Evolutionary conservation across 2,329 filamentous ascomycete species (phyloP).

Genomic region (Seiridium unicorne): DNA sequence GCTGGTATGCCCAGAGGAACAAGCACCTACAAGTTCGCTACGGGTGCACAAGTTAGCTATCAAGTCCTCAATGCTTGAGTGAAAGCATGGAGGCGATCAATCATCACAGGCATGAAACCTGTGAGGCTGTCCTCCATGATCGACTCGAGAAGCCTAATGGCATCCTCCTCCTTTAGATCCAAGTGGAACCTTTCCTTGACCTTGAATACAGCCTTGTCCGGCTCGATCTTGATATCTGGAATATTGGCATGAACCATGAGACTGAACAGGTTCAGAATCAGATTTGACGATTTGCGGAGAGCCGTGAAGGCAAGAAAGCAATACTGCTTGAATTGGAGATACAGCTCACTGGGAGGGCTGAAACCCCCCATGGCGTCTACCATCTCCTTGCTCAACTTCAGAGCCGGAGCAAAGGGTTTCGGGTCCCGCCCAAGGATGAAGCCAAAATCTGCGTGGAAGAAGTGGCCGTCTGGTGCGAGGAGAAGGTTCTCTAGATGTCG

Average conservation of each 20-base stretch:
- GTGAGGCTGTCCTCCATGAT: slow-evolving; percentile 89
- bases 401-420: slow-evolving; percentile 93
- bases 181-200: slow-evolving; percentile 93
- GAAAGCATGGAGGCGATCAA: slow-evolving; percentile 91
- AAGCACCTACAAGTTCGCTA: no score
- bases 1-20: no score
- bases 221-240: slow-evolving; percentile 87
- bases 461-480: slow-evolving; percentile 84
- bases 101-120: slow-evolving; percentile 87
- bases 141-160: slow-evolving; percentile 81
- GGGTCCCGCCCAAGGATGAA: slow-evolving; percentile 97
- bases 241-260: slow-evolving; percentile 98
- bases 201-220: slow-evolving; percentile 91
- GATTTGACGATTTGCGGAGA: slow-evolving; percentile 81
- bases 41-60: background rate
- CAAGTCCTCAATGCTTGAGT: slow-evolving; percentile 87
- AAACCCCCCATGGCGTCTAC: slow-evolving; percentile 96
- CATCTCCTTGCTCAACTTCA: slow-evolving; percentile 98
- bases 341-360: slow-evolving; percentile 66
- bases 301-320: slow-evolving; percentile 94
- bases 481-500: slow-evolving; percentile 94
- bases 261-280: slow-evolving; percentile 93
- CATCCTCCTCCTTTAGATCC: slow-evolving; percentile 89
- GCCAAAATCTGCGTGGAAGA: slow-evolving; percentile 98
- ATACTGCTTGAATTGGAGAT: slow-evolving; percentile 88